Base-by-base conservation (phyloP, 345 rosid genomes). In the Lepidium africanum region DNA sequence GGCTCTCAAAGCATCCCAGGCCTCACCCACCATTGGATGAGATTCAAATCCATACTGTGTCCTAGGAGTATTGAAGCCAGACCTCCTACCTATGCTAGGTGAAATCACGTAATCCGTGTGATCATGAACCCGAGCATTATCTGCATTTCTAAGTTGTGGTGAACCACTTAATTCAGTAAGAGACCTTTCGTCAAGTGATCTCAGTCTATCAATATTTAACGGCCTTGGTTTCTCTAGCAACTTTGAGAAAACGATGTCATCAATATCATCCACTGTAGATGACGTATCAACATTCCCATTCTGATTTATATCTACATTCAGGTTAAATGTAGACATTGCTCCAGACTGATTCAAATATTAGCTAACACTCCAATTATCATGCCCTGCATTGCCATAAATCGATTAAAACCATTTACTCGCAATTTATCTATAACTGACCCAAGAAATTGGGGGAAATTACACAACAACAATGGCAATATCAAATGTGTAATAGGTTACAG, bases 1-100 rank as follows among this genome's bases (percentile, higher is more conserved):
- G 4, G 82, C 77, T 42, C 88, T 85, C 81, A 94, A 73, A 41
- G 90, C 88, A 38, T 86, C 91, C 97, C 97, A 91, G 47, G 95
- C 97, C 72, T 94, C 96, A 23, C 81, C 81, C 19, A 89, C 83
- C 74, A 78, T 75, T 1, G 93, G 96, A 76, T 86, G 92, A 5
- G 86, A 64, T 50, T 87, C 95, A 47, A 76, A 77, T 36, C 73
- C 84, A 39, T 36, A n/a, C 13, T 64, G 71, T 33, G 82, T 75
- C 73, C 76, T 72, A 36, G 97, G 96, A 21, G 91, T 83, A 76
- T 79, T 82, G 27, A 80, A 81, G 10, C 87, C 91, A 40, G 94
- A 88, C 81, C 84, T 77, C 56, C 75, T 76, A 42, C 83, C 71
- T 3, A 66, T 19, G 37, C 59, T 80, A 0, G 98, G 96, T 1